Evolutionary conservation across 2,329 filamentous ascomycete species (phyloP).

Genomic region (Hymenoscyphus linearis): DNA sequence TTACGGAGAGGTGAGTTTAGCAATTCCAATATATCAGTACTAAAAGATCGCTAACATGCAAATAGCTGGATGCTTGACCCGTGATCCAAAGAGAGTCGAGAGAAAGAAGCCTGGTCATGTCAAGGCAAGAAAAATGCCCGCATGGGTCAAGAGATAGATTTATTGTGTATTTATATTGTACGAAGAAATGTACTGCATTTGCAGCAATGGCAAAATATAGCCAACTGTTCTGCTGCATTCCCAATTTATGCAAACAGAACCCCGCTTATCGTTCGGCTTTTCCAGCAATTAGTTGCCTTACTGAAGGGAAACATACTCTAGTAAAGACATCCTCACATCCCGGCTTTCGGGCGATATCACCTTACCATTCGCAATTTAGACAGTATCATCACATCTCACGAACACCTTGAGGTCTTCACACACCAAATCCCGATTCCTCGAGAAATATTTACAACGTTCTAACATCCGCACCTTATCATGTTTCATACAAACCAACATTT

Average conservation of each 20-base stretch:
- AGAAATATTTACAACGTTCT: too few relatives aligned
- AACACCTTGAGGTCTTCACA: too few relatives aligned
- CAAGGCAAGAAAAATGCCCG: conserved; percentile 96
- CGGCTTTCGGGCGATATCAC: too few relatives aligned
- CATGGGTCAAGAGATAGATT: conserved; percentile 77
- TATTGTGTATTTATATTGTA: conserved; percentile 28
- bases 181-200: conserved; percentile 5
- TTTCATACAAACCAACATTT: too few relatives aligned
- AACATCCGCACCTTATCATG: too few relatives aligned
- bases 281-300: background rate
- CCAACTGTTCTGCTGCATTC: background rate
- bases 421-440: too few relatives aligned
- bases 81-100: conserved; percentile 87
- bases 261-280: background rate
- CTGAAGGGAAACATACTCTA: background rate
- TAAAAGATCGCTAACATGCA: conserved; percentile 25
- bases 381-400: too few relatives aligned
- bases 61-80: conserved; percentile 84
- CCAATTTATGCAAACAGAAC: background rate
- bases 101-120: conserved; percentile 95
- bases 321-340: background rate
- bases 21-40: background rate
- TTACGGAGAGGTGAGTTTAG: conserved; percentile 73
- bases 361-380: too few relatives aligned
- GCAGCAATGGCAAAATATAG: conserved; percentile 1